Evolutionary conservation across 2,329 filamentous ascomycete species (phyloP), one percentile per base, ranked within the genome.

Genomic region (Penicillium sp.): DNA sequence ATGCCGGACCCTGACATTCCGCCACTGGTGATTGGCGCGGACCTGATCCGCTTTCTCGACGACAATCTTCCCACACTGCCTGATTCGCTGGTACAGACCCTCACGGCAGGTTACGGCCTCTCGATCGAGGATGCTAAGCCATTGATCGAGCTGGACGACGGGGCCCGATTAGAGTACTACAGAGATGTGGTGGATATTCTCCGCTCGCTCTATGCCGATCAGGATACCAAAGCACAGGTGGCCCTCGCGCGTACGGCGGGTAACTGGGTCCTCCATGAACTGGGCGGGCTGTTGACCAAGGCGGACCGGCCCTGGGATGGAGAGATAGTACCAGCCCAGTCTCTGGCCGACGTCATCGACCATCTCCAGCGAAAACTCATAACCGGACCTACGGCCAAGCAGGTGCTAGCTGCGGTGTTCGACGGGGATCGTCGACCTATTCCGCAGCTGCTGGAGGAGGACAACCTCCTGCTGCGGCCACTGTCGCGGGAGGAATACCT

Each of bases 1-100:
- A 97, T 98, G 92, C 92, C 93, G 0, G 93, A 98, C 67, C 89
- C 93, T 4, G 93, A 98, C 66, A 78, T 98, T 12, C 80, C 82
- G 0, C 89, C 93, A 1, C 76, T 98, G 1, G 66, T 90, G 2
- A 86, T 98, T 52, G 84, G 83, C 6, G 65, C 73, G 52, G 83
- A 88, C 49, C 76, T 97, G 0, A 74, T 96, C 4, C 64, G 76
- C 4, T 76, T 84, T 55, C 75, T 97, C 12, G 72, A 70, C 18
- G 59, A 70, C 0, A 86, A 78, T 0, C 72, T 95, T 51, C 88
- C 89, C 4, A 76, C 81, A 20, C 74, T 87, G 8, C 89, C 91
- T 0, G 90, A 95, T 57, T 74, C 78, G 13, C 81, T 88, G 49
- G 66, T 92, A 2, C 75, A 80, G 31, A 75, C 95, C 2, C 78